phyloP scores from a whole-genome alignment of 2,329 filamentous ascomycete genomes.

The Scedosporium apiospermum region DNA sequence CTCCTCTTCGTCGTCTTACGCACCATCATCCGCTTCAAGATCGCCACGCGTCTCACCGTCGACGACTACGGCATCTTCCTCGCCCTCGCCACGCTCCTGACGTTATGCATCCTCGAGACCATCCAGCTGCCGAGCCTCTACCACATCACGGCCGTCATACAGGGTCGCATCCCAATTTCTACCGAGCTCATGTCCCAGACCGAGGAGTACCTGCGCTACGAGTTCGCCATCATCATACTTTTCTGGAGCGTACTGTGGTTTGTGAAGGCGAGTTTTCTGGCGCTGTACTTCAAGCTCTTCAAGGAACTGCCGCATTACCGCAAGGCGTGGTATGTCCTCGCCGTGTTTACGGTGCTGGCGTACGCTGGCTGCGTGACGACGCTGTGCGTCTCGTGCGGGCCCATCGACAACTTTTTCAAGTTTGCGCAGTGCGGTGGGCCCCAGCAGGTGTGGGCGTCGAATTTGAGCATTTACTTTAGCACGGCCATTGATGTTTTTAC shows the following conservation, averaged over 20 bases:
- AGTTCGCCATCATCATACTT: conserved; percentile 15
- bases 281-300: conserved; percentile 14
- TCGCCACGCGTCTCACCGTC: conserved; percentile 10
- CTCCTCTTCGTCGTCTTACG: conserved; percentile 17
- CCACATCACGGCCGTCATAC: conserved; percentile 11
- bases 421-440: conserved; percentile 2
- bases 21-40: conserved; percentile 16
- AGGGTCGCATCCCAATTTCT: conserved; percentile 8
- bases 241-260: conserved; percentile 16
- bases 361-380: conserved; percentile 12
- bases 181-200: background rate
- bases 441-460: conserved; percentile 7
- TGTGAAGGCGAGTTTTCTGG: conserved; percentile 16
- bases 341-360: conserved; percentile 11
- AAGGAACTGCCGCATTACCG: conserved; percentile 9
- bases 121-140: conserved; percentile 12
- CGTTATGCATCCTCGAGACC: conserved; percentile 13
- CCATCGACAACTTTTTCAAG: conserved; percentile 2
- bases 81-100: conserved; percentile 16
- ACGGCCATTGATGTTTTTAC: conserved; percentile 5
- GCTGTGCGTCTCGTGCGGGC: conserved; percentile 10
- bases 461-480: conserved; percentile 2
- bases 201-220: conserved; percentile 10
- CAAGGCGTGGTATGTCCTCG: conserved; percentile 13
- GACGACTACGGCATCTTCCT: conserved; percentile 23